Percentiles rank a stretch among this genome's conserved stretches.
Conservation (phyloP, 1,284 basidiomycete species). For the Veloporphyrellus conicus region DNA sequence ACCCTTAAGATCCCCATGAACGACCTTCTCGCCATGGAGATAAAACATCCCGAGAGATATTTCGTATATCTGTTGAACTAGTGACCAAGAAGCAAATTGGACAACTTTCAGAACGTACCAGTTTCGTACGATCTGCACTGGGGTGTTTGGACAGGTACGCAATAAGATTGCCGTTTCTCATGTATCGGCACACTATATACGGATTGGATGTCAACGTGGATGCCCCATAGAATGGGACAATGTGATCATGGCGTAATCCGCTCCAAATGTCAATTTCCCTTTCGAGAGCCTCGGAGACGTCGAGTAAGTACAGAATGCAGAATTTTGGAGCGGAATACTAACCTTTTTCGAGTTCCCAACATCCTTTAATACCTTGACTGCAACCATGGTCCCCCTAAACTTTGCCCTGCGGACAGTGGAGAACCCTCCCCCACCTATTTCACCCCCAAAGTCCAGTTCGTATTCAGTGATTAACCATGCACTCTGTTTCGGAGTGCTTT, state of each 20-base stretch:
- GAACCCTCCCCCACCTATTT: background rate
- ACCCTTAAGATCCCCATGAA: background rate
- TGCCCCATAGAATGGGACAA: background rate
- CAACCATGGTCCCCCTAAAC: background rate
- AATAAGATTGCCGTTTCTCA: background rate
- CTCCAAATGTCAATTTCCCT: background rate
- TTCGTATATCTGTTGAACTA: background rate
- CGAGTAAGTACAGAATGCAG: no score
- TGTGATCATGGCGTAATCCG: background rate
- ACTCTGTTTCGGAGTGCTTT: background rate
- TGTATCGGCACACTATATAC: background rate
- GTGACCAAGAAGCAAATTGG: background rate
- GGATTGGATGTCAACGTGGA: background rate
- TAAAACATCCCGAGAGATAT: background rate
- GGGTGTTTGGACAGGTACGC: background rate
- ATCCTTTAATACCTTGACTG: background rate
- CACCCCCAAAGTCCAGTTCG: background rate
- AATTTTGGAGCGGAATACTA: background rate
- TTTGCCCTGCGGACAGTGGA: background rate
- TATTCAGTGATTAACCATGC: background rate
- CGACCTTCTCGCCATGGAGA: background rate
- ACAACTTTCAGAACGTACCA: background rate
- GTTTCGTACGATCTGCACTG: background rate
- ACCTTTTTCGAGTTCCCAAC: background rate
- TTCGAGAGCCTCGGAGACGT: background rate